Percentiles rank a stretch among this genome's conserved stretches.
Conservation (phyloP, 2,329 filamentous ascomycete species). For the Pestalotiopsis sp. region DNA sequence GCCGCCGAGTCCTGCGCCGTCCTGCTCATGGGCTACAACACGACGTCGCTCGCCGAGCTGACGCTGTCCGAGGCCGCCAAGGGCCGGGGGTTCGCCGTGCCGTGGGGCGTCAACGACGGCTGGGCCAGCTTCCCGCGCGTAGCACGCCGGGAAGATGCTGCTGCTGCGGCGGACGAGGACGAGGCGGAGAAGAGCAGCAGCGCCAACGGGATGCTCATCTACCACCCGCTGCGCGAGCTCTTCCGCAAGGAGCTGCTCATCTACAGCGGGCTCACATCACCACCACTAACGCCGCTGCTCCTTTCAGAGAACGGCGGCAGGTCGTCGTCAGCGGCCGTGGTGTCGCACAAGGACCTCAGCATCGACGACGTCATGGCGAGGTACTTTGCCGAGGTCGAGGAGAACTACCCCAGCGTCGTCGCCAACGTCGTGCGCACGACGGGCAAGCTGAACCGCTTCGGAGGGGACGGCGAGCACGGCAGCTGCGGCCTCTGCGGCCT, state of each 20-base stretch:
- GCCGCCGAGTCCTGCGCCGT: slow-evolving; percentile 64
- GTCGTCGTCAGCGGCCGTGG: slow-evolving; percentile 41
- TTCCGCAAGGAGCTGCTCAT: slow-evolving; percentile 77
- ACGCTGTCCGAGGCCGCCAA: slow-evolving; percentile 89
- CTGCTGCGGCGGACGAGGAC: slow-evolving; percentile 29
- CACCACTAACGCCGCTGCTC: slow-evolving; percentile 54
- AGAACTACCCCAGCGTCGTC: slow-evolving; percentile 86
- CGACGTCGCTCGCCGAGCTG: slow-evolving; percentile 84
- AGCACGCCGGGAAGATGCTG: slow-evolving; percentile 23
- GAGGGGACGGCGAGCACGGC: slow-evolving; percentile 34
- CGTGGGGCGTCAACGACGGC: slow-evolving; percentile 82
- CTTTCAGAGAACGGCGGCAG: slow-evolving; percentile 36
- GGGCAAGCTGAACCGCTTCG: slow-evolving; percentile 70
- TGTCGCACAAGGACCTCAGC: slow-evolving; percentile 76
- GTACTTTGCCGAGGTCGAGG: slow-evolving; percentile 86
- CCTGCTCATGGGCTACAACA: slow-evolving; percentile 83
- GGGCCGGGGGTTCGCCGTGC: slow-evolving; percentile 81
- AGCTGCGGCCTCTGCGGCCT: slow-evolving; percentile 73
- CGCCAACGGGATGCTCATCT: slow-evolving; percentile 46
- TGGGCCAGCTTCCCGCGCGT: slow-evolving; percentile 35
- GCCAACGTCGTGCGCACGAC: slow-evolving; percentile 93
- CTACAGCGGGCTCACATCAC: slow-evolving; percentile 61
- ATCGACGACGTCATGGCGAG: slow-evolving; percentile 90
- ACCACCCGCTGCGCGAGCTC: slow-evolving; percentile 84
- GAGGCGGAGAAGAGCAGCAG: background rate